Conservation (phyloP, 257 asterid species). For the Leptodermis oblonga region DNA sequence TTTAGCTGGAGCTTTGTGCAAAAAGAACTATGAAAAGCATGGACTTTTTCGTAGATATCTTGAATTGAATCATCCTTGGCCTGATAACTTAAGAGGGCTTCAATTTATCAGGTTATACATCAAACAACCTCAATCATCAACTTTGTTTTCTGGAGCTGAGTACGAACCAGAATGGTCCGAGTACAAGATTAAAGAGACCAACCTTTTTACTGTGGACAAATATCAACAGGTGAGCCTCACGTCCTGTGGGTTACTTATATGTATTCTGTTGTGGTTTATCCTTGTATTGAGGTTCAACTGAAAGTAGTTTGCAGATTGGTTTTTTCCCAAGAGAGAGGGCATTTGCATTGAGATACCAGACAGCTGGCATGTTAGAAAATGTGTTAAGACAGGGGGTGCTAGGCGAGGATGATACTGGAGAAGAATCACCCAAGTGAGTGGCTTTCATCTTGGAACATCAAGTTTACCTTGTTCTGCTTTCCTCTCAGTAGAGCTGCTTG, state of each 20-base stretch:
- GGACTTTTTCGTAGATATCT: background rate
- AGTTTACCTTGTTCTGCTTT: background rate
- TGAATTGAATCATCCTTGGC: background rate
- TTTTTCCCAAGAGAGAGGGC: constrained; percentile 85
- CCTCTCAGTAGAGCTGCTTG: background rate
- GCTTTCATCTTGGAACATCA: constrained; percentile 1
- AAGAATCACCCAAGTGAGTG: constrained; percentile 85
- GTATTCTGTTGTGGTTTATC: too few species aligned
- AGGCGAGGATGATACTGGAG: constrained; percentile 96
- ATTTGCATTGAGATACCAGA: constrained; percentile 88
- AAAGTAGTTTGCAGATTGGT: constrained; percentile 87
- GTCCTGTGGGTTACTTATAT: too few species aligned
- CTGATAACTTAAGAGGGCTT: constrained; percentile 18
- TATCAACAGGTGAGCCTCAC: constrained; percentile 83
- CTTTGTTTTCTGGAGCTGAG: constrained; percentile 45
- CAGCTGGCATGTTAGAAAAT: constrained; percentile 96
- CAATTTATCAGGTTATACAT: constrained; percentile 62
- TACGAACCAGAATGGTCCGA: constrained; percentile 74
- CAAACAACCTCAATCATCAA: constrained; percentile 61
- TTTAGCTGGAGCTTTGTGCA: background rate
- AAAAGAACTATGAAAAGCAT: background rate
- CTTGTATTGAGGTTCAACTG: constrained; percentile 42
- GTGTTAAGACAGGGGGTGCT: constrained; percentile 92
- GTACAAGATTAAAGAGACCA: constrained; percentile 92
- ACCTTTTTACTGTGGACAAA: constrained; percentile 92